Evolutionary conservation across 2,329 filamentous ascomycete species (phyloP).

Genomic region (Bipolaris bicolor): DNA sequence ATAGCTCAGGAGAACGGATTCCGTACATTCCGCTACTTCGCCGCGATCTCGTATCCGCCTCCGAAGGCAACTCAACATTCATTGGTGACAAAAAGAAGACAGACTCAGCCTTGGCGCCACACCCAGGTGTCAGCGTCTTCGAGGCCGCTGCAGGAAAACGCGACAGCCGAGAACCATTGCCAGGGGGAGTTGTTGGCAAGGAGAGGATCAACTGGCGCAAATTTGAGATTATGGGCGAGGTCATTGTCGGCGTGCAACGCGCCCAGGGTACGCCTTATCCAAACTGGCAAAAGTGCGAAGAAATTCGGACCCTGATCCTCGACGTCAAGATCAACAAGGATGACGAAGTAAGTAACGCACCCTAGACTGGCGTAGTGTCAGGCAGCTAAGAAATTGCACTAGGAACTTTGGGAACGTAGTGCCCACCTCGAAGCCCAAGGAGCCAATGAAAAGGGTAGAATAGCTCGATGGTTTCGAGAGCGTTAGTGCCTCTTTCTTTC

Average conservation of each 20-base stretch:
- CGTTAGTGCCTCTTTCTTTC: conserved; percentile 46
- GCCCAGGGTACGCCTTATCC: conserved; percentile 86
- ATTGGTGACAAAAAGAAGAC: conserved; percentile 60
- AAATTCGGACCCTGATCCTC: conserved; percentile 75
- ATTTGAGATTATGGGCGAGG: conserved; percentile 93
- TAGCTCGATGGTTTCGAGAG: conserved; percentile 56
- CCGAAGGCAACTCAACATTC: conserved; percentile 91
- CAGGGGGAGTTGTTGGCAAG: conserved; percentile 49
- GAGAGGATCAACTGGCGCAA: conserved; percentile 95
- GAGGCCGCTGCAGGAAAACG: conserved; percentile 35
- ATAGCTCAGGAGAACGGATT: conserved; percentile 86
- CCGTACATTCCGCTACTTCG: conserved; percentile 91
- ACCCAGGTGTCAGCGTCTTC: conserved; percentile 46
- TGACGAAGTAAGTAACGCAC: conserved; percentile 72
- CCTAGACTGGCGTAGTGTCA: not conserved
- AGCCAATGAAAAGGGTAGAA: conserved; percentile 52
- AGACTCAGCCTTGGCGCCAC: conserved; percentile 37
- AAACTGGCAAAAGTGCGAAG: conserved; percentile 71
- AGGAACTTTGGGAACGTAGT: conserved; percentile 67
- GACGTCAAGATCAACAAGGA: conserved; percentile 82
- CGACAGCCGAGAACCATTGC: conserved; percentile 52
- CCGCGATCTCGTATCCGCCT: conserved; percentile 87
- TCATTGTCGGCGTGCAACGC: conserved; percentile 86
- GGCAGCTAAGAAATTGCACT: conserved; percentile 12
- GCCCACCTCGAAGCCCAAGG: conserved; percentile 58